Evolutionary conservation across 257 asterid genomes (phyloP), one percentile per base, ranked within the genome.

Genomic region (Solanum stenotomum): DNA sequence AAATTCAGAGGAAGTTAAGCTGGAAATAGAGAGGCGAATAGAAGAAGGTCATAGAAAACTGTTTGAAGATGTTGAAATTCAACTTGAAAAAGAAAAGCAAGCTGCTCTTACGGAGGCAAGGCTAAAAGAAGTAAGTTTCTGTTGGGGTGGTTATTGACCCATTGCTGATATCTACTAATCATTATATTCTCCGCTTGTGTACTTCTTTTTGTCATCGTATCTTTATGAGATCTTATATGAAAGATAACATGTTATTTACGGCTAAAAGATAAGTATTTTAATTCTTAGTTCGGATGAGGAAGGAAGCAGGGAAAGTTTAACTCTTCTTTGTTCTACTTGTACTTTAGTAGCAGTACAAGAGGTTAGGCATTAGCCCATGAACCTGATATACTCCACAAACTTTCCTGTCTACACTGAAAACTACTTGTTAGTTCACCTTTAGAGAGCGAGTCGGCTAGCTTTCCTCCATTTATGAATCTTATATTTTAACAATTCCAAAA

Each of bases 81-180:
- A 93, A 90, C 98, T 96, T 88, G 84, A 91, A 86, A 95, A 90
- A 71, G 99, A 96, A 88, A 96, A 95, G 90, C 96, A 96, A 92
- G 95, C 94, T 85, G 96, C 96, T 86, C 95, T 96, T 87, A 89
- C 90, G 68, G 96, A 95, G 93, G 98, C 99, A 52, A 93, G 98
- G 89, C 95, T 68, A 87, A 96, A 96, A 93, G 98, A 95, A 90
- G 99, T 96, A 93, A 89, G 98, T 89, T 85, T 85, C 89, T 85
- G 42, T 38, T 27, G 8, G 87, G 52, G 29, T 20, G 31, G 70
- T 29, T 49, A 49, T 82, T 82, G 70, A 49, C 22, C 70, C 16
- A 5, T 46, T 29, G 68, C 31, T 82, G 70, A 29, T 46, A 82
- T 49, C 56, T 27, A 27, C 42, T 29, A 25, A 49, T 82, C 85